Evolutionary conservation across 1,284 basidiomycete species (phyloP).

Genomic region (Apiotrichum brassicae): DNA sequence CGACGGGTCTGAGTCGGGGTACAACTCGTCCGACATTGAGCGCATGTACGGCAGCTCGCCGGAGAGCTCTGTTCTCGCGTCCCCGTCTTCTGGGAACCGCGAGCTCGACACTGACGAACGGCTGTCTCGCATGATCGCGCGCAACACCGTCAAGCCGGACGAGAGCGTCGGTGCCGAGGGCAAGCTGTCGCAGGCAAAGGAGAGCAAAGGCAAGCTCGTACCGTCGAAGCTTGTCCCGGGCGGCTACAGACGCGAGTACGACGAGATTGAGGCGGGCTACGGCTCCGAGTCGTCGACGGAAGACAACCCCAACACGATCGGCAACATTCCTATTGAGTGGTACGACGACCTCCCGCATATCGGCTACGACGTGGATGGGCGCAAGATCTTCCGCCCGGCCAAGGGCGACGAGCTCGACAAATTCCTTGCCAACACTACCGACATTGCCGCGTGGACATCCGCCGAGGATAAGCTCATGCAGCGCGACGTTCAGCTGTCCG

Average conservation of each 20-base stretch:
- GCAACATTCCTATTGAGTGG: conserved; percentile 95
- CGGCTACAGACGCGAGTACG: conserved; percentile 80
- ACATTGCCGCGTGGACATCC: conserved; percentile 86
- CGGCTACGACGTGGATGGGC: conserved; percentile 93
- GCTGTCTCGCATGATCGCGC: conserved; percentile 33
- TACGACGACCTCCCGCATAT: conserved; percentile 99
- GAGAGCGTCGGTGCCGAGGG: conserved; percentile 40
- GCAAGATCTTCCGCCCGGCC: conserved; percentile 87
- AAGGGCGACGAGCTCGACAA: conserved; percentile 96
- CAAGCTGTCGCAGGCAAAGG: conserved; percentile 41
- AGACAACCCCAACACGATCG: conserved; percentile 92
- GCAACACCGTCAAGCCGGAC: conserved; percentile 43
- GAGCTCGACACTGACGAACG: conserved; percentile 22
- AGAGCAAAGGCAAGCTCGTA: conserved; percentile 36
- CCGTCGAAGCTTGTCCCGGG: conserved; percentile 60
- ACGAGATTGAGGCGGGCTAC: conserved; percentile 91
- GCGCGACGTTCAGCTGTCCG: conserved; percentile 75
- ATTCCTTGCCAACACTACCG: conserved; percentile 90
- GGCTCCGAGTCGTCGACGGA: conserved; percentile 96
- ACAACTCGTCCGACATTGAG: conserved; percentile 48
- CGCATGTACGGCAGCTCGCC: conserved; percentile 31
- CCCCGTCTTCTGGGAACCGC: conserved; percentile 15
- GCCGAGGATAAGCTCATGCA: conserved; percentile 88
- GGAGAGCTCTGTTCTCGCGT: conserved; percentile 10
- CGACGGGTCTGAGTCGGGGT: conserved; percentile 42